Conservation (phyloP, 2,329 filamentous ascomycete genomes). For the Tolypocladium album region DNA sequence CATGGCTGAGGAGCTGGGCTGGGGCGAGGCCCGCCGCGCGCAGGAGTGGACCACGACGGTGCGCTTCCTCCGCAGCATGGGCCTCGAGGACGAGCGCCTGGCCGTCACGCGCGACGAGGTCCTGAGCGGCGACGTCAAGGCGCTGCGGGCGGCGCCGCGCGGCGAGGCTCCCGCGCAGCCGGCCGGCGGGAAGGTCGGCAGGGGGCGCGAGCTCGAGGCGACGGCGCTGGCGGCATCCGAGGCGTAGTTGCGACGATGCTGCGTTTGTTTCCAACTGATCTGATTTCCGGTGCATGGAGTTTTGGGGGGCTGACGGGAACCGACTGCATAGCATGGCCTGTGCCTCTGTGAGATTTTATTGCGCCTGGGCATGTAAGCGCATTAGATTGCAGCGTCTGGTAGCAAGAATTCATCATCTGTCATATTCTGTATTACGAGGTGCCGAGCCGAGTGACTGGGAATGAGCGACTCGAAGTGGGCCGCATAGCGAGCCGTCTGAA, state of each 20-base stretch:
- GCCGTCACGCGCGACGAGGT: slow-evolving; percentile 11
- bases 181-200: neutral
- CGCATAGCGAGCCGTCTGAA: neutral
- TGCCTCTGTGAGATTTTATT: neutral
- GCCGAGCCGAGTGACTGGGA: neutral
- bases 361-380: neutral
- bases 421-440: neutral
- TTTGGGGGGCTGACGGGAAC: neutral
- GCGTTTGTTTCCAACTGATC: neutral
- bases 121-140: neutral
- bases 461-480: too few species aligned
- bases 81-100: slow-evolving; percentile 20
- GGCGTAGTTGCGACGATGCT: neutral
- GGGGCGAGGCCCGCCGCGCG: slow-evolving; percentile 49
- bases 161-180: neutral
- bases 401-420: neutral
- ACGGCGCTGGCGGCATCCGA: neutral
- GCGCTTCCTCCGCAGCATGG: slow-evolving; percentile 33
- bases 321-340: slow-evolving; percentile 2
- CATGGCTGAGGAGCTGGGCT: slow-evolving; percentile 59
- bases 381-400: neutral
- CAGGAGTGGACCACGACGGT: slow-evolving; percentile 42
- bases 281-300: neutral
- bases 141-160: neutral
- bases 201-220: neutral